Conservation (phyloP, 2,329 filamentous ascomycete species). For the Aspergillus pseudoviridinutans region DNA sequence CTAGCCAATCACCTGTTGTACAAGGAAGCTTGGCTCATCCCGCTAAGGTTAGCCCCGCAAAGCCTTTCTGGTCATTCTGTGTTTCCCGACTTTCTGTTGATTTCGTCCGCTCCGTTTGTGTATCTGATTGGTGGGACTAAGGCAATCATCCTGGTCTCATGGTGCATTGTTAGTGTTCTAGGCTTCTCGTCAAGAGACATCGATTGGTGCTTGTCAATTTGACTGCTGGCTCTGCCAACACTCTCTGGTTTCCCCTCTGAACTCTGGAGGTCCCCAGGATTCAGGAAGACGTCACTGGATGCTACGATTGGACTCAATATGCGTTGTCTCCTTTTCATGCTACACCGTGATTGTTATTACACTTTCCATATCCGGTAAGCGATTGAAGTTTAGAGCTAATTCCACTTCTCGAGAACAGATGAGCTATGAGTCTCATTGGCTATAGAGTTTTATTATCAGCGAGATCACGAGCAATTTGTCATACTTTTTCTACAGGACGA, state of each 20-base stretch:
- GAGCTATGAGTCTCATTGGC: background rate
- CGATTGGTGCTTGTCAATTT: background rate
- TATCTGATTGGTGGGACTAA: background rate
- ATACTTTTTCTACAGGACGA: background rate
- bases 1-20: slow-evolving; percentile 13
- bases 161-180: background rate
- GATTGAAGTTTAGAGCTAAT: background rate
- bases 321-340: background rate
- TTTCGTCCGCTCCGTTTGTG: background rate
- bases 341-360: background rate
- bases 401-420: background rate
- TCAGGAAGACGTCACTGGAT: background rate
- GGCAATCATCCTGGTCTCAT: background rate
- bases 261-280: background rate
- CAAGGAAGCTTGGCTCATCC: slow-evolving; percentile 22
- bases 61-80: background rate
- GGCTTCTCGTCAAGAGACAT: background rate
- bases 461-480: background rate
- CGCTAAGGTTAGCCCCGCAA: slow-evolving; percentile 12
- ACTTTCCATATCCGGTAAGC: slow-evolving; percentile 12
- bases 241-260: background rate
- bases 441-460: background rate
- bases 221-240: background rate
- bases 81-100: background rate
- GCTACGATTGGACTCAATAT: background rate